Conservation (phyloP, 129 eudicot species). For the Dittrichia graveolens region DNA sequence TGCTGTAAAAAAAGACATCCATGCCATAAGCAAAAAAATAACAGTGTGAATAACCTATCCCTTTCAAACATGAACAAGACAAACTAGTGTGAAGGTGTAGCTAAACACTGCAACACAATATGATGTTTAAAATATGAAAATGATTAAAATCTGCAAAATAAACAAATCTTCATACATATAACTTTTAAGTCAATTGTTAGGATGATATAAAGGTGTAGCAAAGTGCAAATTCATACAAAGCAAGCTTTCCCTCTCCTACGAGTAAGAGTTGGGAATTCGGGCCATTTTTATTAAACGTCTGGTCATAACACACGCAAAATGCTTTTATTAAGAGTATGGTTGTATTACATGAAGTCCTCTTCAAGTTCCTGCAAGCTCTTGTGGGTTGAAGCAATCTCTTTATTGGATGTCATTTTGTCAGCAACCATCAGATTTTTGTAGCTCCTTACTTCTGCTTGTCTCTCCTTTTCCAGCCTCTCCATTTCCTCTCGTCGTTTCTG, state of each 20-base stretch:
- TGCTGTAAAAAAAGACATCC: too few relatives aligned
- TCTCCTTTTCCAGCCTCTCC: conserved; percentile 88
- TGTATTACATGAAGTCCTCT: conserved; percentile 84
- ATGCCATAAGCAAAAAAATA: too few relatives aligned
- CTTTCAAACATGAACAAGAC: too few relatives aligned
- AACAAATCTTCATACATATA: too few relatives aligned
- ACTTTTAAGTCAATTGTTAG: too few relatives aligned
- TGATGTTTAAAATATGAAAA: too few relatives aligned
- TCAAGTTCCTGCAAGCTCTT: conserved; percentile 91
- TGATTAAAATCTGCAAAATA: too few relatives aligned
- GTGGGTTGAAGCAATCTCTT: conserved; percentile 74
- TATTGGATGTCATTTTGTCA: conserved; percentile 96
- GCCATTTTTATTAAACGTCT: conserved; percentile 4
- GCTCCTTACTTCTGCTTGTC: conserved; percentile 88
- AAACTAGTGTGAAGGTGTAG: too few relatives aligned
- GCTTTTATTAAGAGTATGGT: conserved; percentile 14
- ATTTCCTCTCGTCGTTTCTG: conserved; percentile 94
- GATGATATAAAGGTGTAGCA: not conserved
- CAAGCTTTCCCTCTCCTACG: not conserved
- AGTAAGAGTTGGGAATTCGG: not conserved
- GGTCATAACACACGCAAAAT: too few relatives aligned
- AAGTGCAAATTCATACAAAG: conserved; percentile 22
- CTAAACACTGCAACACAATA: too few relatives aligned
- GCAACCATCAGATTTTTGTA: conserved; percentile 97
- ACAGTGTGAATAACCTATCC: too few relatives aligned